Conservation (phyloP, 2,329 filamentous ascomycete species). For the Dendrostoma leiphaemia region DNA sequence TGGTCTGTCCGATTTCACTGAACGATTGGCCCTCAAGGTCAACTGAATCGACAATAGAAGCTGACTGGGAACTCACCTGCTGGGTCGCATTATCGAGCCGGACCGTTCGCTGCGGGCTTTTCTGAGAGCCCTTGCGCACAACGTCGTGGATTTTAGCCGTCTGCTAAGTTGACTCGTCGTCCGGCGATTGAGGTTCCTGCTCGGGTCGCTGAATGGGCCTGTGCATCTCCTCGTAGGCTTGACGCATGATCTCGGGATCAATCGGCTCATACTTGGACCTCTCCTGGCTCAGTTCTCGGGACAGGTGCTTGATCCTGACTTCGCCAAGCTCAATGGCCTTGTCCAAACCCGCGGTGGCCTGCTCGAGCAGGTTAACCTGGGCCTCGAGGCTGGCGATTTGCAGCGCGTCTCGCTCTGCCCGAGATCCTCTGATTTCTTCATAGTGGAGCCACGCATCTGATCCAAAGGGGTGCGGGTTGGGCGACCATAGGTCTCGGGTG, state of each 20-base stretch:
- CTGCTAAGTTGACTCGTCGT: background rate
- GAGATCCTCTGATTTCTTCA: background rate
- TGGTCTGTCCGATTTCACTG: background rate
- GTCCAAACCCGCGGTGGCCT: background rate
- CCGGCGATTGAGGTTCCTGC: background rate
- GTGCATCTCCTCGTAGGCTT: background rate
- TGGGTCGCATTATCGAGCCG: background rate
- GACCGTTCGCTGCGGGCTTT: background rate
- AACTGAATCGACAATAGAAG: background rate
- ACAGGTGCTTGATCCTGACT: background rate
- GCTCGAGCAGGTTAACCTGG: background rate
- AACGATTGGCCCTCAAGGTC: background rate
- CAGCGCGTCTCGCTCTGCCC: background rate
- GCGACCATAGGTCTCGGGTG: background rate
- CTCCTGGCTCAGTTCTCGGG: background rate
- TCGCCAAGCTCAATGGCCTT: background rate
- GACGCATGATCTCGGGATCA: background rate
- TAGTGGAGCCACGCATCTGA: background rate
- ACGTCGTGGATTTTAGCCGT: background rate
- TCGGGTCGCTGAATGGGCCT: background rate
- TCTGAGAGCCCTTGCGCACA: background rate
- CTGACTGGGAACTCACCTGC: background rate
- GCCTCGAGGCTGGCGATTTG: background rate
- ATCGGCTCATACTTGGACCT: background rate
- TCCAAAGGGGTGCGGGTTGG: conserved; percentile 7